Base-by-base conservation (phyloP, 192 early-diverging fungal species). In the Pilobolus umbonatus region DNA sequence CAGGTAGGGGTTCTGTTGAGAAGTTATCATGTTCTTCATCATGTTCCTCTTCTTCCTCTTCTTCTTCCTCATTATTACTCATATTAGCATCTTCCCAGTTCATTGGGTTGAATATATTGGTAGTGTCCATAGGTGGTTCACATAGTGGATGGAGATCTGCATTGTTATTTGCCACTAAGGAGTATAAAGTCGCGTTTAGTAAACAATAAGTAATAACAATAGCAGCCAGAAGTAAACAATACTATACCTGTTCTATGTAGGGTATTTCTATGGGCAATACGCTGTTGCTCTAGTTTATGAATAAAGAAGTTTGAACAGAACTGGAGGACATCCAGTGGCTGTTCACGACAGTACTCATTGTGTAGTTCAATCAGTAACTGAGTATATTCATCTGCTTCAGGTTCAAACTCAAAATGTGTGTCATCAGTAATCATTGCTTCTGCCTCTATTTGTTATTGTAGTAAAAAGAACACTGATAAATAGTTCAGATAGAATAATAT, bases 11-110 rank as follows among this genome's bases (percentile, higher is more conserved):
- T 14, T 64, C 57, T 7, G 48, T 49, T n/a, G 61, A 43, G 42
- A 85, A 73, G 53, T 80, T 78, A 61, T 85, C 85, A 48, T 84
- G 83, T 31, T 83, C 87, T 38, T 88, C 82, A 32, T 83, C 76
- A 11, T 75, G 79, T 62, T 78, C 73, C 22, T 75, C 75, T 34
- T 74, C 64, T 40, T 63, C 65, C 39, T 75, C 62, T 7, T 64
- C 62, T 17, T 53, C 49, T 24, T 62, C 48, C 5, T 63, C 31
- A 1, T 55, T 43, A 32, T 65, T 49, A 32, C 39, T 31, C 52
- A 54, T 54, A 22, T 54, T 31, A 14, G 52, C 38, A 38, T 54
- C 52, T 10, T 35, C 52, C 52, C 52, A 54, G n/a, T 32, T 34
- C 19, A 34, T 38, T 21, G 42, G 29, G 24, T 28, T 31, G 28